These are phyloP conservation scores for Calamus simplicifolius DNA, from an alignment of 176 grass and related monocot species.

Conservation along the genomic window DNA sequence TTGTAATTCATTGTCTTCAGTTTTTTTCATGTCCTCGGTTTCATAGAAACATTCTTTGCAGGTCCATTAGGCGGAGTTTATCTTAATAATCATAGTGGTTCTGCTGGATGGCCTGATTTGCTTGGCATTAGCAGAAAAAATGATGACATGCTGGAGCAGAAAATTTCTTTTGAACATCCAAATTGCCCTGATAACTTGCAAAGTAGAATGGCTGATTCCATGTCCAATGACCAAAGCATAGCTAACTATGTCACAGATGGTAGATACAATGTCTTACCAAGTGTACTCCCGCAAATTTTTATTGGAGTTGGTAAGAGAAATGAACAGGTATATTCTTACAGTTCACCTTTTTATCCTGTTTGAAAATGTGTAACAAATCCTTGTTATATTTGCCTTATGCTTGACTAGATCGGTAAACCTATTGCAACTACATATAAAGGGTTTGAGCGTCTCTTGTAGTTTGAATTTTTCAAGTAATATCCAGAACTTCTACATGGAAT, in stretches of 20 bases:
- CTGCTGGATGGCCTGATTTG: background rate
- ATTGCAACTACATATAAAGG: too few relatives aligned
- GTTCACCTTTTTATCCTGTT: background rate
- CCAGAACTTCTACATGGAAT: too few relatives aligned
- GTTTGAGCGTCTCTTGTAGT: too few relatives aligned
- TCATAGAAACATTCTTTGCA: background rate
- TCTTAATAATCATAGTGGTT: background rate
- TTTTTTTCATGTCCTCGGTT: background rate
- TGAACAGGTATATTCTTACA: conserved; percentile 4
- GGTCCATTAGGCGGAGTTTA: background rate
- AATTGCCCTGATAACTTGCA: background rate
- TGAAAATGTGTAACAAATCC: too few relatives aligned
- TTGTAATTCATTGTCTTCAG: too few relatives aligned
- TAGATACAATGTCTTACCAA: background rate
- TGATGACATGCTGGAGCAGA: background rate
- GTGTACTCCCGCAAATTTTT: background rate
- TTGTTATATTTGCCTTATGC: too few relatives aligned
- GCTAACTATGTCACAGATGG: background rate
- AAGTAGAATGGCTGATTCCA: background rate
- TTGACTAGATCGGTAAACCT: too few relatives aligned
- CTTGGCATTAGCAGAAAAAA: background rate
- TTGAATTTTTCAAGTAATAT: too few relatives aligned
- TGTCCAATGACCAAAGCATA: background rate
- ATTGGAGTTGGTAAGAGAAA: conserved; percentile 1
- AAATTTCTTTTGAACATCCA: conserved; percentile 1